Percentiles rank a stretch among this genome's conserved stretches.
These are phyloP conservation scores for Candida jianshihensis DNA, from an alignment of 805 yeast species.

Conservation along the genomic window DNA sequence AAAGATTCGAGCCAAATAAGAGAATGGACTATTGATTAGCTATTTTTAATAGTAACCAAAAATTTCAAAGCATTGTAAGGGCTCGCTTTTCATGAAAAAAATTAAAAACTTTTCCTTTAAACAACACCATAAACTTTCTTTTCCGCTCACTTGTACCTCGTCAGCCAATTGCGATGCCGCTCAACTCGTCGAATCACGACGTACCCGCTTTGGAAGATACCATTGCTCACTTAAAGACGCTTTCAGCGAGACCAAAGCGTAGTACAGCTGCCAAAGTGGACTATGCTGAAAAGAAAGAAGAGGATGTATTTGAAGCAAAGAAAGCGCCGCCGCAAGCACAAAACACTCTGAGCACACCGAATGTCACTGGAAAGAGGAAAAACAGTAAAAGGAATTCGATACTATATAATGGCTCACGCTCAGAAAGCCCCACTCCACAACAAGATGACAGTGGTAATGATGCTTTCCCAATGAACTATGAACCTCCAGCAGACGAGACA, in stretches of 20 bases:
- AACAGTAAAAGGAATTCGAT: neutral
- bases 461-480: constrained; percentile 18
- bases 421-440: constrained; percentile 8
- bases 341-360: neutral
- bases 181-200: too few species aligned
- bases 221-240: neutral
- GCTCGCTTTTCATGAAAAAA: too few species aligned
- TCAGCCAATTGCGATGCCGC: too few species aligned
- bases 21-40: too few species aligned
- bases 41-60: too few species aligned
- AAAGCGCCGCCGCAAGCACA: neutral
- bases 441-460: constrained; percentile 4
- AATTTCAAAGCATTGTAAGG: too few species aligned
- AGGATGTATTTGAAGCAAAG: constrained; percentile 7
- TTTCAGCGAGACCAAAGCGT: constrained; percentile 9
- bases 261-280: constrained; percentile 20
- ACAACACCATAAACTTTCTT: too few species aligned
- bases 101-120: too few species aligned
- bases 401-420: constrained; percentile 1
- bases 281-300: constrained; percentile 18
- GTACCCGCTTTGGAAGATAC: neutral
- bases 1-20: too few species aligned
- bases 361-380: neutral
- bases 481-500: constrained; percentile 11
- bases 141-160: too few species aligned